Base-by-base conservation (phyloP, 2,329 filamentous ascomycete species). In the Aspergillus aculeatus region DNA sequence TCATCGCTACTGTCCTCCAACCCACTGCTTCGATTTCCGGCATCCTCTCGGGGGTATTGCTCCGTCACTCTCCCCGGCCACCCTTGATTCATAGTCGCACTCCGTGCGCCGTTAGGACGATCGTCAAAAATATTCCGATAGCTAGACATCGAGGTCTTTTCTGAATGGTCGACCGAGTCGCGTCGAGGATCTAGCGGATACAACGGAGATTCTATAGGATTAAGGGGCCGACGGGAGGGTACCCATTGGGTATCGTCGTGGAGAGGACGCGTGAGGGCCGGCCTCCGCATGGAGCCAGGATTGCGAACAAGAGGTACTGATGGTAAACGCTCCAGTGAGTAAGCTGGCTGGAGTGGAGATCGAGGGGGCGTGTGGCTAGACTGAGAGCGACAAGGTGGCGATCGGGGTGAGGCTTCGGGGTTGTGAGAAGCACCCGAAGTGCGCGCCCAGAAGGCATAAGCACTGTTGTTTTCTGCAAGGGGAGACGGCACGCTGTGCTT, bases 241-340 rank as follows among this genome's bases (percentile, higher is more conserved):
- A 71, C 75, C 78, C 77, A 81, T 52, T 79, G 77, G 1, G 73
- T 74, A 62, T 84, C 83, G 56, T 84, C 81, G 31, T 79, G 79
- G 24, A 83, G 72, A 19, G 80, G 77, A 65, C 77, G 77, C 7
- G 68, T 51, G 50, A 66, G 67, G 32, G 71, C 59, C 24, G 72
- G 68, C 10, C 72, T 74, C 51, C 71, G 71, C 12, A 74, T 74
- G 26, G 79, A 78, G 41, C 71, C 72, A 29, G 75, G 71, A 21
- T 73, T 66, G 41, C 66, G 70, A 47, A 61, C 63, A 35, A 79
- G 77, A 2, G 79, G 74, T 47, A 69, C 67, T 14, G 69, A 66
- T 49, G 68, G 71, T 56, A 73, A 72, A 23, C 74, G 69, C 24
- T 78, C 68, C 1, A 66, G 62, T 11, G 56, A 62, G 55, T 72